Base-by-base conservation (phyloP, 176 grass and related monocot genomes). In the Aegilops bicornis region DNA sequence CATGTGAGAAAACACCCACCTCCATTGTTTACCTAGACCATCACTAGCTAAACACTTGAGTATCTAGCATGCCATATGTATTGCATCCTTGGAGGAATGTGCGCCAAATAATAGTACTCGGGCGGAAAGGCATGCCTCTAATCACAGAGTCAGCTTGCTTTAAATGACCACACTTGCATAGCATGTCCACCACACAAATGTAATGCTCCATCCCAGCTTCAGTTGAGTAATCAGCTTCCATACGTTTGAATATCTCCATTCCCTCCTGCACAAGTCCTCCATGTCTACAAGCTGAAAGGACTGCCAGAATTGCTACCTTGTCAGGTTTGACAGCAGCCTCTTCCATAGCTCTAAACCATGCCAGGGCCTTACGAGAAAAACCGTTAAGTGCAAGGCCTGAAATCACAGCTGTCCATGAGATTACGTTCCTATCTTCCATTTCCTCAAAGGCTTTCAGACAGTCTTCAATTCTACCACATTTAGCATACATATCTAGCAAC, bases 401-500 rank as follows among this genome's bases (percentile, higher is more conserved):
- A 82, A 97, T 89, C 67, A 92, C 66, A 80, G 82, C 79, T 10
- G 91, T 98, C 91, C 91, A 98, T 64, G 93, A 94, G 37, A 95
- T 91, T 47, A 98, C 59, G 63, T 92, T 95, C 73, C 70, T 88
- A 27, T 84, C 45, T 32, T 82, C 77, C 91, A 98, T 98, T 90
- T 95, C 85, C 29, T 89, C 78, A 33, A 98, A 94, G 22, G 86
- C 64, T 83, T 86, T 89, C 29, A 92, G 62, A 84, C 92, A 91
- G 23, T 90, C 86, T 59, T 98, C 87, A 47, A 98, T 83, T 77
- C 89, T 92, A 67, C 96, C 96, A 76, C 93, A 98, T 85, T 98
- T 95, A 43, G 88, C 93, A 75, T 98, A 95, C 89, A 98, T 92
- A 87, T 98, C 89, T 40, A 98, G 64, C 85, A 95, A 79, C 84